Conservation (phyloP, 2,329 filamentous ascomycete species). For the Botrytis hyacinthi region DNA sequence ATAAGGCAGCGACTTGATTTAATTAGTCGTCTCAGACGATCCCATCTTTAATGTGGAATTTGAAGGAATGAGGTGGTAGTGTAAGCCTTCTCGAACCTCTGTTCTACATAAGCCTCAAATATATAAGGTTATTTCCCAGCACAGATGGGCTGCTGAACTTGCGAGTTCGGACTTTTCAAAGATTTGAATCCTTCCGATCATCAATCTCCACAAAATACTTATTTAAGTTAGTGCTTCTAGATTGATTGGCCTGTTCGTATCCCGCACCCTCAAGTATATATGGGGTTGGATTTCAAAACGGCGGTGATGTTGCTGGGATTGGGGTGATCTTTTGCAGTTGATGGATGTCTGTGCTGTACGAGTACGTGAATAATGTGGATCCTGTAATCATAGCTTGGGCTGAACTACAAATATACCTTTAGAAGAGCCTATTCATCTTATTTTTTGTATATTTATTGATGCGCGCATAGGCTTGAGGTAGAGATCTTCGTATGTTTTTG, state of each 20-base stretch:
- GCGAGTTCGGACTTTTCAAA: neutral
- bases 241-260: neutral
- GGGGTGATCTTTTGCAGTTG: conserved; percentile 6
- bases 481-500: neutral
- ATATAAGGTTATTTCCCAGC: neutral
- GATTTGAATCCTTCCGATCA: neutral
- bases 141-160: neutral
- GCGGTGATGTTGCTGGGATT: neutral
- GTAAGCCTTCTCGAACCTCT: neutral
- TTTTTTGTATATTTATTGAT: neutral
- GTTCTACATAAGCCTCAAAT: neutral
- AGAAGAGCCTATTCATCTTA: neutral
- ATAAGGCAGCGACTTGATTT: neutral
- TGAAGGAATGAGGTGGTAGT: neutral
- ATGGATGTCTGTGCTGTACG: conserved; percentile 8
- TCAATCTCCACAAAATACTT: neutral
- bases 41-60: neutral
- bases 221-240: too few species aligned
- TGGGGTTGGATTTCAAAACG: neutral
- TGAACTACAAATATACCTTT: neutral
- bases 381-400: neutral
- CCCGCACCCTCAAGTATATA: neutral
- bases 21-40: neutral
- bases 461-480: neutral
- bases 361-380: conserved; percentile 7